phyloP scores from a whole-genome alignment of 805 yeast species.

The Metschnikowia cerradonensis region DNA sequence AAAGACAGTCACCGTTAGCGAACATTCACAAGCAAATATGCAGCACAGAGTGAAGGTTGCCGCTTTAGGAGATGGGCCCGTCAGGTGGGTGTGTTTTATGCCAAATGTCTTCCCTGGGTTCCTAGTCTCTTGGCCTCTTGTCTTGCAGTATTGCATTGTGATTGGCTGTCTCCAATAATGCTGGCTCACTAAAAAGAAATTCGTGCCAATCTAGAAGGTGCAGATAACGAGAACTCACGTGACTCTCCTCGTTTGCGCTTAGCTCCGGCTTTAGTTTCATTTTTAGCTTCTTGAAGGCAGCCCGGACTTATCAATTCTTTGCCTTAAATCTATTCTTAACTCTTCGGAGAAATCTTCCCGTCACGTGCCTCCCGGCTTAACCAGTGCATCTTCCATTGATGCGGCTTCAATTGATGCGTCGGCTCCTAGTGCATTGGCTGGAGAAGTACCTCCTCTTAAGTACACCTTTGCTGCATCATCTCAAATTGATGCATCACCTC shows the following conservation, averaged over 20 bases:
- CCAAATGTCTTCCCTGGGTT: too few relatives aligned
- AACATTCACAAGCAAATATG: background rate
- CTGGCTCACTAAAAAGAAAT: background rate
- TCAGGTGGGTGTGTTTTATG: too few relatives aligned
- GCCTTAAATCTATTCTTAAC: too few relatives aligned
- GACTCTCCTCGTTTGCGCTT: background rate
- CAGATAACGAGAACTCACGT: conserved; percentile 1
- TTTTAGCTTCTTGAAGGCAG: background rate
- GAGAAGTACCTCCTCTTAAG: too few relatives aligned
- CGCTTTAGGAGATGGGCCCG: background rate
- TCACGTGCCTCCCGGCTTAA: too few relatives aligned
- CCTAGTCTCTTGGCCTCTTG: background rate
- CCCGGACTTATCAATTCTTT: too few relatives aligned
- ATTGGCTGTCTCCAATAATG: background rate
- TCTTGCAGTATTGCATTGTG: background rate
- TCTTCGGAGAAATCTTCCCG: too few relatives aligned
- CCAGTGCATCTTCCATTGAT: too few relatives aligned
- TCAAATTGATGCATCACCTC: too few relatives aligned
- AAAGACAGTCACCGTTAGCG: background rate
- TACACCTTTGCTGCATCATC: too few relatives aligned
- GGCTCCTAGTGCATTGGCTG: too few relatives aligned
- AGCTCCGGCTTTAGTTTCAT: background rate
- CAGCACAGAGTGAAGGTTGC: background rate
- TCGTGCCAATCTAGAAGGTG: background rate
- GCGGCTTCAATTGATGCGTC: too few relatives aligned